Evolutionary conservation across 2,329 filamentous ascomycete genomes (phyloP).

Genomic region (Polytolypa hystricis): DNA sequence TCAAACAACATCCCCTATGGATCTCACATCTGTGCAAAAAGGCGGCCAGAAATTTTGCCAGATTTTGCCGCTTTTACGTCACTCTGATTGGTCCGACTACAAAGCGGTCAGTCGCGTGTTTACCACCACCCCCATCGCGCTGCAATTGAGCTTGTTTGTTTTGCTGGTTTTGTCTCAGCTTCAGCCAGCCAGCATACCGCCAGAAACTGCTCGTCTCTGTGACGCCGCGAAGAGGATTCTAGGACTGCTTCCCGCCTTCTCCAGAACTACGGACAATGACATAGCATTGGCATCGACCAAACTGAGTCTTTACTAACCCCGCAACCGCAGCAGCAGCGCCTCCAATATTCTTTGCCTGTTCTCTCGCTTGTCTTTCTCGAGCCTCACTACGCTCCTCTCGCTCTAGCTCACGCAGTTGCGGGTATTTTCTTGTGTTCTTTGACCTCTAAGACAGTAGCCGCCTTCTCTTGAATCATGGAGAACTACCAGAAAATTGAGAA

Average conservation of each 20-base stretch:
- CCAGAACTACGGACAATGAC: conserved; percentile 5
- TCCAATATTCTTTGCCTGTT: too few relatives aligned
- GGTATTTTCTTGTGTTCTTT: too few relatives aligned
- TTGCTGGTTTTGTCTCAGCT: conserved; percentile 7
- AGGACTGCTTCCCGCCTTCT: background rate
- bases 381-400: background rate
- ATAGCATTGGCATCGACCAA: conserved; percentile 2
- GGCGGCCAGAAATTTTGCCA: background rate
- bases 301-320: conserved; percentile 3
- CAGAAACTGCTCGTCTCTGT: background rate
- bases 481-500: conserved; percentile 97
- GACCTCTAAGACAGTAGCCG: too few relatives aligned
- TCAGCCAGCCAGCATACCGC: background rate
- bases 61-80: conserved; percentile 1
- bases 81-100: conserved; percentile 1
- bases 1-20: too few relatives aligned
- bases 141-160: too few relatives aligned
- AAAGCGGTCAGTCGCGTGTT: conserved; percentile 5
- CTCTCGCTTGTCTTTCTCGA: too few relatives aligned
- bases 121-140: background rate
- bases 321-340: too few relatives aligned
- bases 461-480: conserved; percentile 58
- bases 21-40: background rate
- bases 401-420: background rate
- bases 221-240: conserved; percentile 1